Evolutionary conservation across 163 green algal genomes (phyloP), one percentile per base, ranked within the genome.

Genomic region (Scenedesmus sp.): DNA sequence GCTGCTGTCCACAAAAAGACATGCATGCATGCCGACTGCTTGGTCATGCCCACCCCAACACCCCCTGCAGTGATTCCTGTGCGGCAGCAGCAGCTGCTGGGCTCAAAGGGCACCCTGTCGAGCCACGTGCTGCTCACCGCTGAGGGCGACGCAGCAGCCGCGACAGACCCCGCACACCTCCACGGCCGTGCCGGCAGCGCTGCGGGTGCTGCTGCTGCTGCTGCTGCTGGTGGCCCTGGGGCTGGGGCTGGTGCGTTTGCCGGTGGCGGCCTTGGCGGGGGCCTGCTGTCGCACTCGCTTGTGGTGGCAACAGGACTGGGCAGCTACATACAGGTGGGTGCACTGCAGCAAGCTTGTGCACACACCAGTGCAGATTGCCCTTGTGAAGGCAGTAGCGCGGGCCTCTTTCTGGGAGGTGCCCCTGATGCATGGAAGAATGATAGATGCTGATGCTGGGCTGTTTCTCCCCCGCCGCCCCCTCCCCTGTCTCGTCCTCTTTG

Each of bases 281-380:
- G 68, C 35, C n/a, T 80, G 83, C 37, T 88, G 59, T 81, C 76
- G 15, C 70, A 83, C 44, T 90, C 85, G 33, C 68, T 90, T n/a
- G 85, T 90, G 68, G 20, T 90, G 42, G 43, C 83, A 33, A 90
- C 85, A 56, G 85, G n/a, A 16, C 68, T 90, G 43, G 85, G 85
- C n/a, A 84, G 68, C n/a, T 90, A 90, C 16, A 42, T 90, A 24
- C 85, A 90, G 85, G 85, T 83, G 56, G 10, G 83, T n/a, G 30
- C 1, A 30, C 4, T 24, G 59, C 18, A 72, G n/a, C n/a, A n/a
- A n/a, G n/a, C n/a, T n/a, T n/a, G n/a, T n/a, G n/a, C n/a, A n/a
- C n/a, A n/a, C n/a, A n/a, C n/a, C n/a, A n/a, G n/a, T n/a, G n/a
- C n/a, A n/a, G n/a, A n/a, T n/a, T n/a, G n/a, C n/a, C n/a, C n/a